Conservation (phyloP, 305 asterid species). For the Fraxinus floribunda region DNA sequence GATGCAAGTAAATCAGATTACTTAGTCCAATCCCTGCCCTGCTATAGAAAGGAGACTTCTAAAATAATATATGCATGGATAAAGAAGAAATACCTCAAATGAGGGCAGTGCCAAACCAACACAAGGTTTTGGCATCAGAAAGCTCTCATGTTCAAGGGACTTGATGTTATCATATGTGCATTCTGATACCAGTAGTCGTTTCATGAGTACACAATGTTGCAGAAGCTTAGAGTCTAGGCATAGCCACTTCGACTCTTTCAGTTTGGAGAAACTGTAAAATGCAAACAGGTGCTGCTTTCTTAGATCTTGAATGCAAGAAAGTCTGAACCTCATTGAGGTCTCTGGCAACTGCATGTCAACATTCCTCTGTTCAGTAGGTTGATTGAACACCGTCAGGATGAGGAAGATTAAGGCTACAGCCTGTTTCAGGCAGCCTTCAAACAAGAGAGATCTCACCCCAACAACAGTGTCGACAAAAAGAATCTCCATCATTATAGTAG, state of each 20-base stretch:
- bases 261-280: conserved; percentile 62
- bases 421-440: conserved; percentile 74
- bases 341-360: conserved; percentile 58
- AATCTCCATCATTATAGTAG: conserved; percentile 72
- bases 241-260: conserved; percentile 62
- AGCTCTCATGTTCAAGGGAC: conserved; percentile 50
- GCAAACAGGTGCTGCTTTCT: conserved; percentile 63
- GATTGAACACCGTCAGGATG: conserved; percentile 57
- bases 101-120: conserved; percentile 40
- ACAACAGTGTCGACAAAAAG: conserved; percentile 72
- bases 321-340: conserved; percentile 71
- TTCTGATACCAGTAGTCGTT: conserved; percentile 65
- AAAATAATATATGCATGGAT: not conserved
- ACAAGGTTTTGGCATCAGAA: conserved; percentile 29
- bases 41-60: not conserved
- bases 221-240: conserved; percentile 65
- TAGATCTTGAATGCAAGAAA: conserved; percentile 54
- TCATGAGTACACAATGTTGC: conserved; percentile 57
- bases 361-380: conserved; percentile 46
- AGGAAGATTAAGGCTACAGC: conserved; percentile 65
- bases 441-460: conserved; percentile 71
- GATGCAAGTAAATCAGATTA: not conserved
- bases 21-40: not conserved
- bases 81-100: conserved; percentile 49
- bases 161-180: conserved; percentile 81